Conservation (phyloP, 306 rosid species). For the Geum urbanum region DNA sequence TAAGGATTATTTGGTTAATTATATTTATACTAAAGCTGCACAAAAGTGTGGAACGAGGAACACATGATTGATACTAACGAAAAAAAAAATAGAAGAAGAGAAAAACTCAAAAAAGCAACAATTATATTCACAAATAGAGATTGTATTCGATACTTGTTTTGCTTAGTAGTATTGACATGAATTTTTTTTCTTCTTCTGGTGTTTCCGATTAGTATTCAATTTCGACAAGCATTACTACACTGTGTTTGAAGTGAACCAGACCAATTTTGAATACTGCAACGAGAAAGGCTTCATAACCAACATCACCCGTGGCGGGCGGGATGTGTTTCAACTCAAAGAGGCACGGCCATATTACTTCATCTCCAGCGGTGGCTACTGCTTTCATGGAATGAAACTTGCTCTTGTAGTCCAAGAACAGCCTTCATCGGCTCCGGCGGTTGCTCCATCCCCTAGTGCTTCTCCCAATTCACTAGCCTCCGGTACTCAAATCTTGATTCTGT, state of each 20-base stretch:
- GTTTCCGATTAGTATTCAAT: constrained; percentile 34
- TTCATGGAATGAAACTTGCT: constrained; percentile 54
- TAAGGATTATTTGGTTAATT: too few species aligned
- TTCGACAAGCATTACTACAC: constrained; percentile 61
- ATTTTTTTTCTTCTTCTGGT: not conserved
- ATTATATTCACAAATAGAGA: not conserved
- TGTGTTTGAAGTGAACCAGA: constrained; percentile 72
- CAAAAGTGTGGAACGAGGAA: not conserved
- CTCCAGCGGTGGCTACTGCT: constrained; percentile 65
- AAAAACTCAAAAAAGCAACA: not conserved
- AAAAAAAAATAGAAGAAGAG: not conserved
- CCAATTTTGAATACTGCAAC: constrained; percentile 52
- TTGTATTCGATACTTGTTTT: not conserved
- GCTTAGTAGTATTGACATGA: not conserved
- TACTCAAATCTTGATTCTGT: constrained; percentile 8
- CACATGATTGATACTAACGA: not conserved
- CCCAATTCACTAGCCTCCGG: not conserved
- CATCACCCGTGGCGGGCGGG: constrained; percentile 65
- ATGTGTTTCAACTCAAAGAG: constrained; percentile 55
- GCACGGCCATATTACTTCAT: constrained; percentile 51
- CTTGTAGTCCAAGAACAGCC: constrained; percentile 24
- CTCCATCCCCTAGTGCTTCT: constrained; percentile 20
- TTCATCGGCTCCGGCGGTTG: constrained; percentile 20
- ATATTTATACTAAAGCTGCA: not conserved
- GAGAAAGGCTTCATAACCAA: constrained; percentile 49